Evolutionary conservation across 2,329 filamentous ascomycete species (phyloP), one percentile per base, ranked within the genome.

Genomic region (Dryadomyces quercivorus): DNA sequence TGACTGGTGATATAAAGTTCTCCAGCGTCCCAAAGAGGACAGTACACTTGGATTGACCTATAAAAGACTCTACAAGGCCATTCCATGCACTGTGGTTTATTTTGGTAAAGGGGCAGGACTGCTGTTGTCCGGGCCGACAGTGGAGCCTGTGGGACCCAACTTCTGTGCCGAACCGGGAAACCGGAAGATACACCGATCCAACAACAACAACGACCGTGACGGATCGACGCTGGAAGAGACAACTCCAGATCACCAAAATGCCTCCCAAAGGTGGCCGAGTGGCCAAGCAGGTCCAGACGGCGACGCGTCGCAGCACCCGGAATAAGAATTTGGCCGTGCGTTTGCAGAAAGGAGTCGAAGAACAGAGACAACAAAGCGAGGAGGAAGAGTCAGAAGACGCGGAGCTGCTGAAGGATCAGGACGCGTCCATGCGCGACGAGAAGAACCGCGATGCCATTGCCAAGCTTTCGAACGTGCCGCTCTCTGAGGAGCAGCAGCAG

Each of bases 381-480:
- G 50, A 44, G 4, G 26, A 26, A 10, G 2, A 47, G 21, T 13
- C 9, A 8, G 22, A 31, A 12, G 46, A 34, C 12, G 22, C 26
- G 12, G 46, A 48, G 12, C 22, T 2, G 45, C 36, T 5, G 10
- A n/a, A 10, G 52, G 15, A 43, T 18, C 15, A 31, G 21, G 20
- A 20, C 10, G 21, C 26, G 26, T 31, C 7, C 5, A 16, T 15
- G 1, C 13, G 2, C 12, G 49, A 34, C n/a, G 49, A 48, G 7
- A 34, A 44, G n/a, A 46, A 43, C 16, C 43, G 43, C 31, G 49
- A 55, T 36, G 49, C 49, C 42, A 52, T 55, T 49, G 49, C 53
- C 47, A 55, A 55, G 36, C 49, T 55, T 21, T 55, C 53, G 2
- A 34, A 55, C 34, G 53, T 55, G 49, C 53, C 49, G 4, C 44